phyloP scores from a whole-genome alignment of 148 eudicot genomes.

The Diospyros lotus region DNA sequence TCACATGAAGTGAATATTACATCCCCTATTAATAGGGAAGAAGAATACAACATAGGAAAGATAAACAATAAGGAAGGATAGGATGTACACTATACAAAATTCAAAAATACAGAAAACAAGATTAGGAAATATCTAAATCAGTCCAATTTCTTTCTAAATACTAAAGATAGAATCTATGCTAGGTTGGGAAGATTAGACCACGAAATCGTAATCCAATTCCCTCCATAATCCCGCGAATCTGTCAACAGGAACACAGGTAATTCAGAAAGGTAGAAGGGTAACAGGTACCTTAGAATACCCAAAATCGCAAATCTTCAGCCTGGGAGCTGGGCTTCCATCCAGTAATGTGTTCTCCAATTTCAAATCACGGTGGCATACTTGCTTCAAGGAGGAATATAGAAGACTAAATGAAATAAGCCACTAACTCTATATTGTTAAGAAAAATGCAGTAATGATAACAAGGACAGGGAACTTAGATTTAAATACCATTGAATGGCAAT shows the following conservation, averaged over 20 bases:
- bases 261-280: background rate
- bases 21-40: no score
- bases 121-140: background rate
- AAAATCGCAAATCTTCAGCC: slow-evolving; percentile 92
- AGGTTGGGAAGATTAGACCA: background rate
- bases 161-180: background rate
- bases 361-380: slow-evolving; percentile 90
- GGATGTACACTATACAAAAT: no score
- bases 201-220: no score
- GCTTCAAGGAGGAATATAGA: slow-evolving; percentile 44
- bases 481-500: slow-evolving; percentile 90
- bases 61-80: no score
- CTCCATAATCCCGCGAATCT: background rate
- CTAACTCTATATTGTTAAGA: background rate
- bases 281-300: slow-evolving; percentile 80
- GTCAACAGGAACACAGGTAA: background rate
- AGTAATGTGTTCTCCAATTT: slow-evolving; percentile 83
- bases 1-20: no score
- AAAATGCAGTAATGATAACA: background rate
- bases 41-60: no score
- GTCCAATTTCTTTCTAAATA: no score
- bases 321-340: slow-evolving; percentile 91
- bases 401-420: background rate
- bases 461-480: background rate
- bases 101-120: no score